Evolutionary conservation across 2,329 filamentous ascomycete species (phyloP), one percentile per base, ranked within the genome.

Genomic region (Calonectria pseudoreteaudii): DNA sequence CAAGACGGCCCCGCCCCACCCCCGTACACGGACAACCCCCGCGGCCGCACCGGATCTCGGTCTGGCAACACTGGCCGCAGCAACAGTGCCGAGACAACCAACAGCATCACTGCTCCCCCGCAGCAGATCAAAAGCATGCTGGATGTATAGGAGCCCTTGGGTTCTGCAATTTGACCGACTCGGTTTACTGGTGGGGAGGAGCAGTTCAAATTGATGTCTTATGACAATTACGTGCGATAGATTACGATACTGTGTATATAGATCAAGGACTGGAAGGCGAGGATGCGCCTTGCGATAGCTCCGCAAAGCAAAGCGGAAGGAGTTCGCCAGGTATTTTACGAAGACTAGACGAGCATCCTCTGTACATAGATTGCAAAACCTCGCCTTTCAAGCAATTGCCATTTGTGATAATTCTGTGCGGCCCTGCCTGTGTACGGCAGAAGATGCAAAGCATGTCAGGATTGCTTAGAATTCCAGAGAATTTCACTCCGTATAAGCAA

Each of bases 91-190:
- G 85, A 82, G 58, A 89, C 89, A 38, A 83, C 83, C n/a, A 81
- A 85, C 53, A 90, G 89, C 7, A 82, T 88, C 14, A 84, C 81
- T 11, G 84, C 81, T n/a, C 86, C 86, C 66, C 88, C 89, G 18
- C 88, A 90, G 80, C 86, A 90, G 76, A 83, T 91, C 5, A 86
- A 84, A 78, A 91, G 90, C 80, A 92, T 92, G 90, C 76, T 92
- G 77, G 90, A 92, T 77, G 79, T 91, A 16, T 91, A 82, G 67
- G 18, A 26, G 13, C 23, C 18, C 11, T 20, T 16, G 26, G 6
- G 41, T 14, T 44, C 41, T 44, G 8, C 2, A 44, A 44, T 38
- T 38, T 28, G 16, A 31, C 28, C 10, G 26, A 14, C 30, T n/a
- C 31, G 2, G 56, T 62, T 38, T 9, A 9, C 36, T 58, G 13